These are phyloP conservation scores for Leptomonas seymouri DNA, from an alignment of 208 protist genomes.

Conservation along the genomic window DNA sequence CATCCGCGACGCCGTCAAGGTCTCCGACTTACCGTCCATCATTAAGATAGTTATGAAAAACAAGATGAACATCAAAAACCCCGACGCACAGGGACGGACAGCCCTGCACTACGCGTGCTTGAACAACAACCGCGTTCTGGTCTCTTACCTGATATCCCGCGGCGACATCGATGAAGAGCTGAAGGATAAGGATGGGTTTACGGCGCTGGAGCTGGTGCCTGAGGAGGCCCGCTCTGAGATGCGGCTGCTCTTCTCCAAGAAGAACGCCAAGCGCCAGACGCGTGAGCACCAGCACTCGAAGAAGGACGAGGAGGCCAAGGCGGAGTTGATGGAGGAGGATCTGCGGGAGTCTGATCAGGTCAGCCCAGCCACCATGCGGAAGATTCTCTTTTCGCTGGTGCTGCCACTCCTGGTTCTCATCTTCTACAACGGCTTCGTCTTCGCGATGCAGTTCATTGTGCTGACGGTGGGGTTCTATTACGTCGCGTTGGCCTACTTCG, in stretches of 20 bases:
- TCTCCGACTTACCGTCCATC: slow-evolving; percentile 42
- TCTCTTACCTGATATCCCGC: slow-evolving; percentile 53
- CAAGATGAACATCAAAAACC: slow-evolving; percentile 54
- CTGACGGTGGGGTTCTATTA: slow-evolving; percentile 78
- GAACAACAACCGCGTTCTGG: slow-evolving; percentile 38
- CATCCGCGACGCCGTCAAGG: slow-evolving; percentile 10
- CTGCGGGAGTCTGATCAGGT: slow-evolving; percentile 71
- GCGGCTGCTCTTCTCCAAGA: slow-evolving; percentile 64
- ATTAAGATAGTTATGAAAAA: slow-evolving; percentile 55
- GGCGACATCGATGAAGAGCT: slow-evolving; percentile 44
- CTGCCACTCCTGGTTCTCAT: slow-evolving; percentile 80
- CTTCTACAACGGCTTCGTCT: slow-evolving; percentile 76
- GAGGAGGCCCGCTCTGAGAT: slow-evolving; percentile 35
- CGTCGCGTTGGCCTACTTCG: slow-evolving; percentile 82
- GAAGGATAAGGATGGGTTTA: slow-evolving; percentile 57
- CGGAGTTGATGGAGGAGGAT: slow-evolving; percentile 52
- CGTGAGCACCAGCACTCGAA: slow-evolving; percentile 21
- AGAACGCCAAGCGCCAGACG: slow-evolving; percentile 41
- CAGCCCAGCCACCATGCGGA: slow-evolving; percentile 75
- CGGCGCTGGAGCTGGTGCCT: slow-evolving; percentile 59
- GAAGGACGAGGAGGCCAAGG: slow-evolving; percentile 50
- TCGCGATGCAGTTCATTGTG: slow-evolving; percentile 69
- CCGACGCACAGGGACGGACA: slow-evolving; percentile 60
- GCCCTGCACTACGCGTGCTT: slow-evolving; percentile 78
- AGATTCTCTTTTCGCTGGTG: slow-evolving; percentile 59